phyloP scores from a whole-genome alignment of 2,329 filamentous ascomycete species.

The Cryphonectria nitschkei region DNA sequence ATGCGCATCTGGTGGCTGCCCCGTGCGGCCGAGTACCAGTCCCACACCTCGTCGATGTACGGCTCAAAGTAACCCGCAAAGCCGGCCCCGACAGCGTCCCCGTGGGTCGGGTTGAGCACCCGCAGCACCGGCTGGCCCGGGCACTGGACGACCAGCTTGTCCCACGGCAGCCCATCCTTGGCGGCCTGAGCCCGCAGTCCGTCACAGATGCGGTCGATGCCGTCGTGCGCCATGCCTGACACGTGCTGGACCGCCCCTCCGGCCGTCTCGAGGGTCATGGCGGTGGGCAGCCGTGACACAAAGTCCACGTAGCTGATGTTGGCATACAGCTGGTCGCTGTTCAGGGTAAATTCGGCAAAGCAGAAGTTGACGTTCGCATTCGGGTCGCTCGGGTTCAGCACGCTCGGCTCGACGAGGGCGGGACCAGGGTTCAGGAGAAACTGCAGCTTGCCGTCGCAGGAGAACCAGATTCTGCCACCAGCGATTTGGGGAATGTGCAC shows the following conservation, averaged over 20 bases:
- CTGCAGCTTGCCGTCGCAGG: constrained; percentile 54
- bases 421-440: constrained; percentile 69
- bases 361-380: constrained; percentile 58
- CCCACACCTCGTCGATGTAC: constrained; percentile 49
- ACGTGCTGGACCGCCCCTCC: constrained; percentile 52
- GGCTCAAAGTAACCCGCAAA: constrained; percentile 50
- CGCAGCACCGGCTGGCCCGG: constrained; percentile 40
- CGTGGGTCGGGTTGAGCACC: constrained; percentile 50
- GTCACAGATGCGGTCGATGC: constrained; percentile 58
- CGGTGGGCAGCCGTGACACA: constrained; percentile 57
- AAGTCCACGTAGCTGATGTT: constrained; percentile 73
- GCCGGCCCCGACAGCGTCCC: constrained; percentile 45
- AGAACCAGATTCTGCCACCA: constrained; percentile 68
- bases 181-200: constrained; percentile 58
- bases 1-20: constrained; percentile 50
- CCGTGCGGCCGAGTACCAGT: constrained; percentile 37
- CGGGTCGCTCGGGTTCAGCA: constrained; percentile 63
- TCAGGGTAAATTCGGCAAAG: constrained; percentile 66
- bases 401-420: constrained; percentile 68
- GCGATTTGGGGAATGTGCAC: constrained; percentile 66
- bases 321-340: constrained; percentile 59
- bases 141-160: constrained; percentile 52
- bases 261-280: constrained; percentile 50
- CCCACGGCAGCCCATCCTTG: constrained; percentile 64
- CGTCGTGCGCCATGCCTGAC: constrained; percentile 61